Percentiles rank a stretch among this genome's conserved stretches.
Conservation (phyloP, 2,329 filamentous ascomycete genomes). For the Sclerotinia nivalis region DNA sequence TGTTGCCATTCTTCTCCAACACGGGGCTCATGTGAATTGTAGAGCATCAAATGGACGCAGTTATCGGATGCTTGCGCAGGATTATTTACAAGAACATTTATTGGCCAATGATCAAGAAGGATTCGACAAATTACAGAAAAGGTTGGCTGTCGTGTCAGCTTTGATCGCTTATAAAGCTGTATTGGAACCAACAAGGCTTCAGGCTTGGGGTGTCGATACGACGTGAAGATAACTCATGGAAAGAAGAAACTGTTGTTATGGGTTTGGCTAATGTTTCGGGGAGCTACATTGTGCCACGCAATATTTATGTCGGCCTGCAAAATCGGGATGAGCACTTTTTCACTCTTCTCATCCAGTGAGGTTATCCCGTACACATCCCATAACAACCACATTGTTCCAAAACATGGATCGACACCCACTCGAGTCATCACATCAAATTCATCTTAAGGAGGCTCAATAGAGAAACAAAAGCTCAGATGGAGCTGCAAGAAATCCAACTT, state of each 20-base stretch:
- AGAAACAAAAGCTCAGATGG: neutral
- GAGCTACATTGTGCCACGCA: too few relatives aligned
- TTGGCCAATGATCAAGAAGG: slow-evolving; percentile 12
- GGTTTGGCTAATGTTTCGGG: neutral
- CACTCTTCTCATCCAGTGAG: neutral
- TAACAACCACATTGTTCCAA: neutral
- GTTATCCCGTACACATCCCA: neutral
- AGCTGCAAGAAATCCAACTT: neutral
- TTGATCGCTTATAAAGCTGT: neutral
- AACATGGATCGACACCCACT: neutral
- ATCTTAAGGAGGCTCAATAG: neutral
- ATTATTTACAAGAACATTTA: slow-evolving; percentile 8
- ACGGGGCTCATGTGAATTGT: slow-evolving; percentile 15
- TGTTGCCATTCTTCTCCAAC: slow-evolving; percentile 17
- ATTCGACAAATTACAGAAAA: slow-evolving; percentile 7
- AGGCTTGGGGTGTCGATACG: slow-evolving; percentile 8
- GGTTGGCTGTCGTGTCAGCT: slow-evolving; percentile 5
- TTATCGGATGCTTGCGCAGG: slow-evolving; percentile 11
- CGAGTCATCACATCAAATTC: too few relatives aligned
- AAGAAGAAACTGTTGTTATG: neutral
- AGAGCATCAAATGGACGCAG: slow-evolving; percentile 9
- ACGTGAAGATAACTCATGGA: neutral
- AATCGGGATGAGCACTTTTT: neutral
- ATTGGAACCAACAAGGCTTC: neutral
- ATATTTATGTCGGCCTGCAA: neutral